Conservation (phyloP, 306 rosid genomes). For the Ceratonia siliqua region DNA sequence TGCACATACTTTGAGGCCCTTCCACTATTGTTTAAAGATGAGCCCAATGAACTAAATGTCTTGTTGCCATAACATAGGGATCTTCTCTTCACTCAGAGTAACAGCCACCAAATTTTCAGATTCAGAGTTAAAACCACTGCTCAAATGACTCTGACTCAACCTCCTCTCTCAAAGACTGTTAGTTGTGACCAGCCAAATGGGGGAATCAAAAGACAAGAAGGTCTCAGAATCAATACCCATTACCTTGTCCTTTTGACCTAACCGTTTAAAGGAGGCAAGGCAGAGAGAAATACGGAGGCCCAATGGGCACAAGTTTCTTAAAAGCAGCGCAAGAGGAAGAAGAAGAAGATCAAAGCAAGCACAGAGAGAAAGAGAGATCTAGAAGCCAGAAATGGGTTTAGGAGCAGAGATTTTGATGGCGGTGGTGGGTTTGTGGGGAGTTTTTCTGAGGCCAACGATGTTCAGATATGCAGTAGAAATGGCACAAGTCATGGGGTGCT, state of each 20-base stretch:
- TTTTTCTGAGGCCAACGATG: constrained; percentile 42
- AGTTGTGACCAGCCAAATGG: constrained; percentile 15
- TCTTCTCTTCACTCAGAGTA: too few species aligned
- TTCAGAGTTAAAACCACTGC: too few species aligned
- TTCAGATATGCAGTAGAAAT: constrained; percentile 38
- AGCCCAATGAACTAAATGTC: too few species aligned
- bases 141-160: not conserved
- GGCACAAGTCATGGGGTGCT: constrained; percentile 9
- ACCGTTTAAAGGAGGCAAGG: not conserved
- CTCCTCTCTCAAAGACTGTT: constrained; percentile 7
- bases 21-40: too few species aligned
- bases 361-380: not conserved
- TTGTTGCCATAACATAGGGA: too few species aligned
- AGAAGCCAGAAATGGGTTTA: constrained; percentile 12
- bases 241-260: not conserved
- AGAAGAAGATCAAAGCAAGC: not conserved
- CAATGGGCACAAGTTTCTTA: not conserved
- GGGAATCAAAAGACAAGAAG: not conserved
- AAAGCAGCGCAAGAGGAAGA: too few species aligned
- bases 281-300: not conserved
- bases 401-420: constrained; percentile 36
- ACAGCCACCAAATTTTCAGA: too few species aligned
- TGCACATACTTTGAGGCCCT: too few species aligned
- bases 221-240: too few species aligned
- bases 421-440: constrained; percentile 47